Conservation (phyloP, 2,329 filamentous ascomycete genomes). For the Ophiostoma sp. region DNA sequence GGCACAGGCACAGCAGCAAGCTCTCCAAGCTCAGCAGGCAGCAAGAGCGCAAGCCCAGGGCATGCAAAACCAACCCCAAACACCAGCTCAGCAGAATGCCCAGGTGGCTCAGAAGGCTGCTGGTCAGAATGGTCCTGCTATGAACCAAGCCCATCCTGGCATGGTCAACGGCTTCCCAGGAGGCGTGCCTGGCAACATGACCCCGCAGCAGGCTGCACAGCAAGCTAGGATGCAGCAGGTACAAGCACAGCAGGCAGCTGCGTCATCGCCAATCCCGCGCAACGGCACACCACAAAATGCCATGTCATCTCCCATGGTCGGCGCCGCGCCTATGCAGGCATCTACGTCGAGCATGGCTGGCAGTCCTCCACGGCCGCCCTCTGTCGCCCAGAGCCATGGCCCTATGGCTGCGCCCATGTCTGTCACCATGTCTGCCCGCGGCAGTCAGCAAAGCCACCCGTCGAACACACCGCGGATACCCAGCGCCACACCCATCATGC, state of each 20-base stretch:
- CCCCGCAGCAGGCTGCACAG: conserved; percentile 36
- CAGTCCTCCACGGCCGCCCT: conserved; percentile 61
- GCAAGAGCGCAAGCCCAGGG: conserved; percentile 25
- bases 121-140: background rate
- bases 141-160: conserved; percentile 30
- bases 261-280: conserved; percentile 61
- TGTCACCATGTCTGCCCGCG: conserved; percentile 57
- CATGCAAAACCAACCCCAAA: conserved; percentile 26
- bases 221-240: conserved; percentile 48
- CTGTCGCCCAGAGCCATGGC: conserved; percentile 55
- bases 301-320: conserved; percentile 61
- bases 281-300: conserved; percentile 60
- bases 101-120: conserved; percentile 28
- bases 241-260: conserved; percentile 50
- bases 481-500: conserved; percentile 56
- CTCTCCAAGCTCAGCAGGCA: conserved; percentile 25
- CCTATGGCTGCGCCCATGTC: conserved; percentile 56
- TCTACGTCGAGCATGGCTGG: conserved; percentile 63
- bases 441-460: conserved; percentile 61
- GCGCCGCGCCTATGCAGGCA: conserved; percentile 57
- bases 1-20: conserved; percentile 29
- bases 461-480: conserved; percentile 59
- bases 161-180: conserved; percentile 37
- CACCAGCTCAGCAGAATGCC: conserved; percentile 22
- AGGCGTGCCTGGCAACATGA: conserved; percentile 34